phyloP scores from a whole-genome alignment of 352 stramenopile species.

The Pythium scleroteichum region DNA sequence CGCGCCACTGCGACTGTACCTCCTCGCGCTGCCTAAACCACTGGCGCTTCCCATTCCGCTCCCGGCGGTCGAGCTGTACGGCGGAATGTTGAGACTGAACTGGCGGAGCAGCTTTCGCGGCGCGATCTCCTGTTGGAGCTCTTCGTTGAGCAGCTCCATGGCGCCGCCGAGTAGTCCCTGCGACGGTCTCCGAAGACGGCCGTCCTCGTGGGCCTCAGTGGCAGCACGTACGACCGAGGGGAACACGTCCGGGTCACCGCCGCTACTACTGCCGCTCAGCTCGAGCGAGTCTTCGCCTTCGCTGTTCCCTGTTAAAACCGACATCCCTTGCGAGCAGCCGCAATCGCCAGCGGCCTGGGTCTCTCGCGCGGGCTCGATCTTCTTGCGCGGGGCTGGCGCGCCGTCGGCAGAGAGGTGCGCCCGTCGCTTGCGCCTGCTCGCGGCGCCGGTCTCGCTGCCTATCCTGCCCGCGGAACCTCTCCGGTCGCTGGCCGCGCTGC shows the following conservation, averaged over 20 bases:
- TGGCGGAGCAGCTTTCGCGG: slow-evolving; percentile 70
- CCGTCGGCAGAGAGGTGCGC: slow-evolving; percentile 1
- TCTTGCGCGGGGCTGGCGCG: slow-evolving; percentile 9
- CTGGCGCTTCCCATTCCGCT: slow-evolving; percentile 12
- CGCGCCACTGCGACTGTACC: slow-evolving; percentile 29
- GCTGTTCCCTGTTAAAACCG: slow-evolving; percentile 3
- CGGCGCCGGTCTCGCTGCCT: slow-evolving; percentile 6
- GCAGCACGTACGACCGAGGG: background rate
- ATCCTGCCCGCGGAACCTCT: slow-evolving; percentile 17
- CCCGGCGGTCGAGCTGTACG: slow-evolving; percentile 24
- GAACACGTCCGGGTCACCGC: background rate
- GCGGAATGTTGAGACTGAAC: slow-evolving; percentile 77
- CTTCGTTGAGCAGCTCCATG: slow-evolving; percentile 60
- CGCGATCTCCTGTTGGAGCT: slow-evolving; percentile 67
- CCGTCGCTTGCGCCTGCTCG: slow-evolving; percentile 22
- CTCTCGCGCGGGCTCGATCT: slow-evolving; percentile 8
- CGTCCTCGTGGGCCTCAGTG: background rate
- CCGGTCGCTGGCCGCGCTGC: background rate
- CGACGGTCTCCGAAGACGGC: background rate
- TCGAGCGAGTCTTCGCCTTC: background rate
- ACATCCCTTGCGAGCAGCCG: background rate
- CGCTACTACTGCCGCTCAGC: background rate
- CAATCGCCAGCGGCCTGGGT: background rate
- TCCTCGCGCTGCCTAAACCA: slow-evolving; percentile 18
- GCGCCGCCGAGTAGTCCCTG: slow-evolving; percentile 14